These are phyloP conservation scores for Paramecium primaurelia DNA, from an alignment of 73 alveolate genomes.

Conservation along the genomic window DNA sequence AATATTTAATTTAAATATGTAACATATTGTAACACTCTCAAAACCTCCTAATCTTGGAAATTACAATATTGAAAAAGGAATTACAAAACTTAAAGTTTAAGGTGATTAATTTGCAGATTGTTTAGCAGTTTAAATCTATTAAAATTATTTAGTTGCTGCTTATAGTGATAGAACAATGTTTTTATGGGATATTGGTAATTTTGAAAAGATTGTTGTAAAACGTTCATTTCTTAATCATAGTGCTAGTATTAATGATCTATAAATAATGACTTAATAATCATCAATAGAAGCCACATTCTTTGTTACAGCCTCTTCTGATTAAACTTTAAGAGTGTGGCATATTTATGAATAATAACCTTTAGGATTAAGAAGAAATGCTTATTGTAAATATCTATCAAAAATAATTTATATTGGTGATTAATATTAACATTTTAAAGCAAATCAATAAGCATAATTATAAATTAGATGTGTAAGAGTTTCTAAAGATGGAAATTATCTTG, in stretches of 20 bases:
- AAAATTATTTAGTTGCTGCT: slow-evolving; percentile 74
- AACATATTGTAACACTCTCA: slow-evolving; percentile 86
- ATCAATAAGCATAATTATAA: background rate
- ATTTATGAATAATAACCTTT: slow-evolving; percentile 42
- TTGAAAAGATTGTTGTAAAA: slow-evolving; percentile 74
- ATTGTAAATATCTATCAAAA: slow-evolving; percentile 73
- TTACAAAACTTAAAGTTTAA: slow-evolving; percentile 53
- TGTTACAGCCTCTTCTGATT: slow-evolving; percentile 79
- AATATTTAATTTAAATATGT: slow-evolving; percentile 81
- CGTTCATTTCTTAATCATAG: slow-evolving; percentile 83
- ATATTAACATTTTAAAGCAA: slow-evolving; percentile 35
- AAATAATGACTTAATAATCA: slow-evolving; percentile 57
- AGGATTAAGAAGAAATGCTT: slow-evolving; percentile 71
- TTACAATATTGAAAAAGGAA: slow-evolving; percentile 83
- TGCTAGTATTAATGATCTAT: slow-evolving; percentile 79
- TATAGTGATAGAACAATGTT: slow-evolving; percentile 94
- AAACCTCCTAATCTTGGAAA: slow-evolving; percentile 95
- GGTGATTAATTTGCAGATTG: slow-evolving; percentile 85
- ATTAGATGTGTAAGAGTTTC: slow-evolving; percentile 68
- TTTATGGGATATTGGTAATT: slow-evolving; percentile 87
- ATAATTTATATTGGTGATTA: slow-evolving; percentile 71
- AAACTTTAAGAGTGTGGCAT: slow-evolving; percentile 85
- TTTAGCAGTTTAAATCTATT: slow-evolving; percentile 70
- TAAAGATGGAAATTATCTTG: slow-evolving; percentile 75
- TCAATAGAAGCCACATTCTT: slow-evolving; percentile 72